phyloP scores from a whole-genome alignment of 225 moss, liverwort and hornwort species.

The Climacium dendroides region DNA sequence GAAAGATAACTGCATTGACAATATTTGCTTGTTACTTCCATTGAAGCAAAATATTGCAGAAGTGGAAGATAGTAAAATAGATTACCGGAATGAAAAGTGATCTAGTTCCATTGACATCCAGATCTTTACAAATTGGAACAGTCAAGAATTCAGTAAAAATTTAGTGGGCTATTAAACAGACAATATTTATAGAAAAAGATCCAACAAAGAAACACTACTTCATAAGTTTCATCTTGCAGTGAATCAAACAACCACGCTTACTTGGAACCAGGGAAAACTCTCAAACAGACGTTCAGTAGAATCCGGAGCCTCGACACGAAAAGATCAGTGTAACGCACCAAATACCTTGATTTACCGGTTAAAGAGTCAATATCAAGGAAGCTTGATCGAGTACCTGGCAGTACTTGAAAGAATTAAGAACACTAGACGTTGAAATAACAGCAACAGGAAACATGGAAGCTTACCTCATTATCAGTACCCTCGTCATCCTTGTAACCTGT shows the following conservation, averaged over 20 bases:
- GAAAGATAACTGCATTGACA: conserved; percentile 30
- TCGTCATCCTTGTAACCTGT: conserved; percentile 50
- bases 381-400: background rate
- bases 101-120: background rate
- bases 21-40: background rate
- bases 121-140: background rate
- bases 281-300: background rate
- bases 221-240: background rate
- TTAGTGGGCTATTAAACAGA: too few relatives aligned
- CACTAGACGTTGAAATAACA: background rate
- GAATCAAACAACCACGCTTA: background rate
- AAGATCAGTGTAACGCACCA: background rate
- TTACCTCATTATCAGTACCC: conserved; percentile 45
- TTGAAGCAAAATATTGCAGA: background rate
- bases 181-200: background rate
- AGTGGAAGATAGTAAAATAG: background rate
- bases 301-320: background rate
- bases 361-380: background rate
- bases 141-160: too few relatives aligned
- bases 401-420: background rate
- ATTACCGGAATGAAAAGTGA: background rate
- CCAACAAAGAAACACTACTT: background rate
- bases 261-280: background rate
- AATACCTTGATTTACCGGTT: background rate
- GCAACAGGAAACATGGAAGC: background rate